Evolutionary conservation across 129 eudicot species (phyloP).

Genomic region (sunflower (Helianthus annuus)): DNA sequence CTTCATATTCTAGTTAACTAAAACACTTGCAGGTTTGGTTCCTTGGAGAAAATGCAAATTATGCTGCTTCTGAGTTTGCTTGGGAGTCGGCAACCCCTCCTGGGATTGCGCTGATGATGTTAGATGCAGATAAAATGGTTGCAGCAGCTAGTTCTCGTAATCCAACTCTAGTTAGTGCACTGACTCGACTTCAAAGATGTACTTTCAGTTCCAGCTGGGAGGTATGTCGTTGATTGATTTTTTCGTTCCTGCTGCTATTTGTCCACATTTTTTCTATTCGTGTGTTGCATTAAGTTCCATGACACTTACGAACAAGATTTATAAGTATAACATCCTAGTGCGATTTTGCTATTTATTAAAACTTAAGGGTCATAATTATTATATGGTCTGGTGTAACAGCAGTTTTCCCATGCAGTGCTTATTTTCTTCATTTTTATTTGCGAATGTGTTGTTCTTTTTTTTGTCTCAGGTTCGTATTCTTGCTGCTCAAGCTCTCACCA

Average conservation of each 20-base stretch:
- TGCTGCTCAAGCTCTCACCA: slow-evolving; percentile 96
- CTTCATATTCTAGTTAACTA: no score
- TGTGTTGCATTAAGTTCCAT: no score
- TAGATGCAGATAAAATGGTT: slow-evolving; percentile 99
- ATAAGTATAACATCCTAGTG: no score
- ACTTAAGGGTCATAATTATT: no score
- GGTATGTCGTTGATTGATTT: slow-evolving; percentile 37
- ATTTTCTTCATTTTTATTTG: no score
- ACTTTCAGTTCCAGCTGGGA: slow-evolving; percentile 99
- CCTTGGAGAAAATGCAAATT: slow-evolving; percentile 99
- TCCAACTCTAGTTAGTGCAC: slow-evolving; percentile 88
- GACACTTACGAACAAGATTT: no score
- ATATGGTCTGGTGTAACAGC: slow-evolving; percentile 39
- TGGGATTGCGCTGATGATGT: slow-evolving; percentile 98
- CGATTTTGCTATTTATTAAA: no score
- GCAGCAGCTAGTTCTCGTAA: slow-evolving; percentile 99
- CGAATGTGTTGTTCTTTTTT: not conserved
- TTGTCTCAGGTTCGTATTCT: slow-evolving; percentile 75
- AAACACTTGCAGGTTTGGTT: slow-evolving; percentile 66
- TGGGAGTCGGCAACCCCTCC: slow-evolving; percentile 99
- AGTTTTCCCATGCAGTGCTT: not conserved
- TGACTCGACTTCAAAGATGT: slow-evolving; percentile 93
- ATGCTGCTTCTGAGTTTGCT: slow-evolving; percentile 98
- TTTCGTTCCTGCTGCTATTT: no score
- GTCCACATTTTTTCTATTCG: no score